phyloP scores from a whole-genome alignment of 345 rosid species.

The Litchi chinensis region DNA sequence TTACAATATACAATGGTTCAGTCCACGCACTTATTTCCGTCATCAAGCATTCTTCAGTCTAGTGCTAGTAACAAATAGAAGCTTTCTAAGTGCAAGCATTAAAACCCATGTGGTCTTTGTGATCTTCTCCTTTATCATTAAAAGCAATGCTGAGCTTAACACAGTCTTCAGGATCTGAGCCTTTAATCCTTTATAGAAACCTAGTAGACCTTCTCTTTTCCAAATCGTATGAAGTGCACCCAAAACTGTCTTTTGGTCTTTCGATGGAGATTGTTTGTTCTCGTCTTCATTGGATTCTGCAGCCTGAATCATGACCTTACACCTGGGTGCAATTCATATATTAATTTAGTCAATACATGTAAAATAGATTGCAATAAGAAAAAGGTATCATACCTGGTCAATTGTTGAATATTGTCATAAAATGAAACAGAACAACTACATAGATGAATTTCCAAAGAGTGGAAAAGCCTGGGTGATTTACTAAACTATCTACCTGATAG shows the following conservation, averaged over 20 bases:
- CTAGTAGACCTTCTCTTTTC: conserved; percentile 78
- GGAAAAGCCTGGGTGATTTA: background rate
- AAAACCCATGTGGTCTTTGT: conserved; percentile 77
- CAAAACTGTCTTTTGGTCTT: conserved; percentile 46
- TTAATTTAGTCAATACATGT: background rate
- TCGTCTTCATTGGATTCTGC: conserved; percentile 56
- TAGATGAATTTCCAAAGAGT: conserved; percentile 1
- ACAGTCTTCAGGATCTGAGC: conserved; percentile 97
- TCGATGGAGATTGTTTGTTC: conserved; percentile 31
- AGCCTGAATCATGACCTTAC: conserved; percentile 91
- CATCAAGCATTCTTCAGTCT: conserved; percentile 47
- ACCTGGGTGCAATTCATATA: conserved; percentile 46
- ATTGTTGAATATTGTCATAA: background rate
- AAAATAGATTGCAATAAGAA: background rate
- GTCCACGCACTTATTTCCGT: background rate
- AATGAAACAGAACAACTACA: background rate
- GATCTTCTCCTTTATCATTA: conserved; percentile 96
- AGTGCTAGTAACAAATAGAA: conserved; percentile 40
- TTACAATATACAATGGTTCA: background rate
- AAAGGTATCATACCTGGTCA: background rate
- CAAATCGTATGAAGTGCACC: conserved; percentile 63
- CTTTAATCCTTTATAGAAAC: conserved; percentile 83
- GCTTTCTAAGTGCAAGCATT: conserved; percentile 62
- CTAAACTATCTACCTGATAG: conserved; percentile 61
- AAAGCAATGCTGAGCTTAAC: conserved; percentile 85